These are phyloP conservation scores for Aspergillus sp. DNA, from an alignment of 2,329 filamentous ascomycete genomes.

Conservation along the genomic window DNA sequence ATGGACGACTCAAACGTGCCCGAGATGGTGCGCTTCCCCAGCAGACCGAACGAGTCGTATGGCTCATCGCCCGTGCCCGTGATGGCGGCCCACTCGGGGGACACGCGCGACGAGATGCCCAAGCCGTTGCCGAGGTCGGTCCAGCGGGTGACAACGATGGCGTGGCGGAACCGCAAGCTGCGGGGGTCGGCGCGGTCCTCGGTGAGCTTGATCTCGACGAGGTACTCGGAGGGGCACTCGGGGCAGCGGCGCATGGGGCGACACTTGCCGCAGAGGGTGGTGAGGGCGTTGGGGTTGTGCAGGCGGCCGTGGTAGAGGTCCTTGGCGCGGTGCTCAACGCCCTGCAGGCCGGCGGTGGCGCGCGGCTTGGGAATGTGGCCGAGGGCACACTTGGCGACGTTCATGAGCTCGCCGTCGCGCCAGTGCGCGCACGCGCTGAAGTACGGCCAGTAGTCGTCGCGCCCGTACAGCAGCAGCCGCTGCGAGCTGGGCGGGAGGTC, in stretches of 20 bases:
- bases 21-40: slow-evolving; percentile 56
- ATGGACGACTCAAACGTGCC: slow-evolving; percentile 60
- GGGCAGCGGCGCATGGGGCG: slow-evolving; percentile 61
- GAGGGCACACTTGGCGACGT: slow-evolving; percentile 61
- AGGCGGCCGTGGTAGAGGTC: slow-evolving; percentile 25
- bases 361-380: slow-evolving; percentile 53
- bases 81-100: slow-evolving; percentile 57
- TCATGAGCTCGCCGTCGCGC: slow-evolving; percentile 60
- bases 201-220: slow-evolving; percentile 59
- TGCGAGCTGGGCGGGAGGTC: slow-evolving; percentile 52
- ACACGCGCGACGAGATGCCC: slow-evolving; percentile 41
- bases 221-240: slow-evolving; percentile 62
- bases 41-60: slow-evolving; percentile 55
- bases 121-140: slow-evolving; percentile 60
- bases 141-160: slow-evolving; percentile 62
- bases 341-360: slow-evolving; percentile 38
- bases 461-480: slow-evolving; percentile 58
- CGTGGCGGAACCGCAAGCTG: slow-evolving; percentile 54
- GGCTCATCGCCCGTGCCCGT: slow-evolving; percentile 41
- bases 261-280: slow-evolving; percentile 54
- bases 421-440: slow-evolving; percentile 64
- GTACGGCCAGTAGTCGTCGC: slow-evolving; percentile 61
- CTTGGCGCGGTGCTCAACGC: slow-evolving; percentile 43
- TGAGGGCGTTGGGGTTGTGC: slow-evolving; percentile 44
- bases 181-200: slow-evolving; percentile 52